Percentiles rank a stretch among this genome's conserved stretches.
Conservation (phyloP, 1,284 basidiomycete species). For the Apiotrichum sp. region DNA sequence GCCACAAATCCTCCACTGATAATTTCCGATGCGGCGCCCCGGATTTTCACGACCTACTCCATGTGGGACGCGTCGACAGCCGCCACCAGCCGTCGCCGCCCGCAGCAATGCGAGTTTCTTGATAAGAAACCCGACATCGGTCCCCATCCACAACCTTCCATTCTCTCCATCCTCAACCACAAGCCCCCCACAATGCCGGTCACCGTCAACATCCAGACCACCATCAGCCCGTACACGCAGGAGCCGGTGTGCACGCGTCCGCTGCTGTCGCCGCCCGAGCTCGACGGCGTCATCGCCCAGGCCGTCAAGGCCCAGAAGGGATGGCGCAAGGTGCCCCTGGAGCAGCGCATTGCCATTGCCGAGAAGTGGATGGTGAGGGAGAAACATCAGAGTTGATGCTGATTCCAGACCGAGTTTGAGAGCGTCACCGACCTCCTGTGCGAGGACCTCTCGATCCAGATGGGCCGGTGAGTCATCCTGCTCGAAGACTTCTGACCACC, state of each 20-base stretch:
- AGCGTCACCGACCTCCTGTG: conserved; percentile 63
- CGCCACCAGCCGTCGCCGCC: too few species aligned
- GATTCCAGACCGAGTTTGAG: conserved; percentile 63
- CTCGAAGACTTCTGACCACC: neutral
- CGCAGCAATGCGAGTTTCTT: too few species aligned
- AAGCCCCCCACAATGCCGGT: conserved; percentile 12
- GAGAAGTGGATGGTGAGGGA: conserved; percentile 63
- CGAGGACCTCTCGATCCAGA: conserved; percentile 67
- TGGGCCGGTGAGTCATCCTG: conserved; percentile 58
- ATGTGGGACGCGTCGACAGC: too few species aligned
- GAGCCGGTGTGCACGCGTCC: conserved; percentile 46
- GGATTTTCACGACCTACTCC: too few species aligned
- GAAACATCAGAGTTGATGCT: neutral
- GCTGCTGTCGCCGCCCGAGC: conserved; percentile 48
- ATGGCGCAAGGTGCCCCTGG: conserved; percentile 64
- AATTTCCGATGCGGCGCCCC: too few species aligned
- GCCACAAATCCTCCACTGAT: too few species aligned
- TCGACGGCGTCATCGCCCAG: conserved; percentile 57
- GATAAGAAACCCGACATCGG: too few species aligned
- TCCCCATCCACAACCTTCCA: too few species aligned
- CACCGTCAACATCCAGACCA: conserved; percentile 48
- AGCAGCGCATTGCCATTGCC: conserved; percentile 67
- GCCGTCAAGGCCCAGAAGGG: conserved; percentile 62
- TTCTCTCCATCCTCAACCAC: neutral
- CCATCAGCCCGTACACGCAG: conserved; percentile 51